Evolutionary conservation across 352 stramenopile genomes (phyloP).

Genomic region (Globisporangium polare): DNA sequence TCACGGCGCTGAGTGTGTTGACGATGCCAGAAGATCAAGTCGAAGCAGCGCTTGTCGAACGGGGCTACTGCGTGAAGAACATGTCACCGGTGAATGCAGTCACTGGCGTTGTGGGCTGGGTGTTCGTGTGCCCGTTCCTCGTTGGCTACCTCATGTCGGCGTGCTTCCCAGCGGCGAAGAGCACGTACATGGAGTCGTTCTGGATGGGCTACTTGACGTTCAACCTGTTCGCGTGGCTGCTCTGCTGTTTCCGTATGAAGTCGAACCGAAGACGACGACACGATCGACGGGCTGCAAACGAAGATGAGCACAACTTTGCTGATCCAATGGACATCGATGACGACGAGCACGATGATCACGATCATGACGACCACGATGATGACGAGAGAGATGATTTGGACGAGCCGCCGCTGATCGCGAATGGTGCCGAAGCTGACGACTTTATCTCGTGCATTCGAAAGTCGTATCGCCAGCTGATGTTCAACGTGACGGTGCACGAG

Average conservation of each 20-base stretch:
- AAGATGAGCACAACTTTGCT: constrained; percentile 11
- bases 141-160: constrained; percentile 57
- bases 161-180: constrained; percentile 43
- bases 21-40: constrained; percentile 60
- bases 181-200: constrained; percentile 57
- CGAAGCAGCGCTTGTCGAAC: constrained; percentile 44
- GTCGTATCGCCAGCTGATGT: constrained; percentile 65
- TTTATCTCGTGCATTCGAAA: constrained; percentile 56
- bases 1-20: constrained; percentile 57
- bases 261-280: constrained; percentile 35
- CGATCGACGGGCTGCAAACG: constrained; percentile 22
- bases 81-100: constrained; percentile 52
- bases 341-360: constrained; percentile 29
- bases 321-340: constrained; percentile 23
- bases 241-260: constrained; percentile 68
- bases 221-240: constrained; percentile 67
- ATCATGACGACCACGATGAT: constrained; percentile 30
- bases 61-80: constrained; percentile 73
- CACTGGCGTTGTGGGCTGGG: constrained; percentile 55
- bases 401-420: constrained; percentile 3
- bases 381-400: constrained; percentile 24
- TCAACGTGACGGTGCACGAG: constrained; percentile 71
- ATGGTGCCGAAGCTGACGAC: constrained; percentile 22
- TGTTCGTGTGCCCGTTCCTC: constrained; percentile 63
- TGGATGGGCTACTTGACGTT: constrained; percentile 74